phyloP scores from a whole-genome alignment of 257 asterid genomes.

The Solanum gandarillasii region DNA sequence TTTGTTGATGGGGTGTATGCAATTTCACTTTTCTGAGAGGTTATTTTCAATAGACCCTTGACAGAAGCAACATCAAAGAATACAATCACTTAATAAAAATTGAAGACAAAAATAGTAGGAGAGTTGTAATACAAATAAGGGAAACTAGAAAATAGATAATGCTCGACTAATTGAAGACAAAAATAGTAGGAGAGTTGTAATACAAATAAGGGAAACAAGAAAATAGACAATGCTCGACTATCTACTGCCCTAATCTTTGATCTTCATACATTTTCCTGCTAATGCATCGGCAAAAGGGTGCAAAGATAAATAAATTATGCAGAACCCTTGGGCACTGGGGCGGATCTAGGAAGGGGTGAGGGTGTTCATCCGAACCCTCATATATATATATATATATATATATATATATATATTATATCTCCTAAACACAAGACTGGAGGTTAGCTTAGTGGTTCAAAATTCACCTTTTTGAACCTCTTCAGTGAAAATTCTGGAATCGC shows the following conservation, averaged over 20 bases:
- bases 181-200: background rate
- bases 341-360: background rate
- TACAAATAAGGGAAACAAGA: background rate
- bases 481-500: background rate
- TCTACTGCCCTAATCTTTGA: background rate
- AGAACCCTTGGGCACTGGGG: background rate
- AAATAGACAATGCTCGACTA: background rate
- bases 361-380: background rate
- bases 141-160: background rate
- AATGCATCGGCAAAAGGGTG: background rate
- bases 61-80: background rate
- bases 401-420: too few relatives aligned
- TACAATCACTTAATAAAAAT: too few relatives aligned
- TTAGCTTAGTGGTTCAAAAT: too few relatives aligned
- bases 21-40: background rate
- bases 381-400: too few relatives aligned
- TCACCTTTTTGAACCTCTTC: background rate
- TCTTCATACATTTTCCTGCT: background rate
- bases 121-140: background rate
- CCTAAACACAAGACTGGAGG: too few relatives aligned
- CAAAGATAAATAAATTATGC: background rate
- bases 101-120: background rate
- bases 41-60: too few relatives aligned
- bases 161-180: background rate
- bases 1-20: background rate